Conservation (phyloP, 805 yeast species). For the Saccharomycopsis sp. region DNA sequence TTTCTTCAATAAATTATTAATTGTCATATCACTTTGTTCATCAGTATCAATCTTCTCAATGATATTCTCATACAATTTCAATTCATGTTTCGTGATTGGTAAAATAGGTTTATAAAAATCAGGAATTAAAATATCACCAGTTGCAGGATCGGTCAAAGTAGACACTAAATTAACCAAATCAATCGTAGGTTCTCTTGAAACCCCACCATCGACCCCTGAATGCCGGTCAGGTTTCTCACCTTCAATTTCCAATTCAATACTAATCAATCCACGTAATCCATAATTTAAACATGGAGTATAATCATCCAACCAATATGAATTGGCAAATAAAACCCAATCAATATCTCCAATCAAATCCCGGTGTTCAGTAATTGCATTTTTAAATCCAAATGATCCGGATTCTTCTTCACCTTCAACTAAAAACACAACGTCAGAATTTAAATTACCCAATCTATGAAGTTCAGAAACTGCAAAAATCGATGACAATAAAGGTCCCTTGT, state of each 20-base stretch:
- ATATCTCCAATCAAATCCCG: conserved; percentile 55
- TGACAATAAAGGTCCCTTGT: conserved; percentile 88
- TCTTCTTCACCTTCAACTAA: conserved; percentile 95
- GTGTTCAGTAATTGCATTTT: conserved; percentile 50
- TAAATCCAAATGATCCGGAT: conserved; percentile 83
- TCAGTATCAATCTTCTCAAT: conserved; percentile 32
- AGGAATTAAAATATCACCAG: conserved; percentile 55
- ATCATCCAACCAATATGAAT: conserved; percentile 92
- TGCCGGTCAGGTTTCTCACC: conserved; percentile 84
- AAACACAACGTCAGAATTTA: conserved; percentile 71
- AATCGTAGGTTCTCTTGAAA: conserved; percentile 78
- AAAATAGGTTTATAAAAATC: conserved; percentile 64
- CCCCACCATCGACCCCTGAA: conserved; percentile 96
- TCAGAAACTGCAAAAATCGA: conserved; percentile 84
- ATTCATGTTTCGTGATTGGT: conserved; percentile 51
- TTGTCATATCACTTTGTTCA: conserved; percentile 23
- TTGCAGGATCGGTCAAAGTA: conserved; percentile 45
- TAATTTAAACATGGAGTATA: conserved; percentile 85
- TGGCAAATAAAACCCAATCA: conserved; percentile 86
- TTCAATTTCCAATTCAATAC: conserved; percentile 62
- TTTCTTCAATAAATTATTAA: conserved; percentile 53
- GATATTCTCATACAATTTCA: conserved; percentile 55
- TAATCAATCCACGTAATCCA: conserved; percentile 88
- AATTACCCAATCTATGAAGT: conserved; percentile 40
- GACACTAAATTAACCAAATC: conserved; percentile 73